Conservation (phyloP, 176 grass and related monocot species). For the Echinochloa phyllopogon region DNA sequence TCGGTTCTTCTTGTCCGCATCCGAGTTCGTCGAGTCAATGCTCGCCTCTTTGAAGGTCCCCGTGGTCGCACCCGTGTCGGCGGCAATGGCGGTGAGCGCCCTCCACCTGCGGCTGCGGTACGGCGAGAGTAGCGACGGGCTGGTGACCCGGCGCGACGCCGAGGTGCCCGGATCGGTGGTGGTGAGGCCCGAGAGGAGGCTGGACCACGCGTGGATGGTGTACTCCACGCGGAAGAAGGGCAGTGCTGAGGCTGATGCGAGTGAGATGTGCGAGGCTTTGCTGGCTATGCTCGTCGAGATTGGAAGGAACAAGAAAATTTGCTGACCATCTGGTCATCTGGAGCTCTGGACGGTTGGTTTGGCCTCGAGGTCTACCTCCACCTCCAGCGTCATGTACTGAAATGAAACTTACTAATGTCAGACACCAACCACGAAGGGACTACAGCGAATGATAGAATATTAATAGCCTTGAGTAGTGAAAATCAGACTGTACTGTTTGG, state of each 20-base stretch:
- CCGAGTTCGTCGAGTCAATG: conserved; percentile 38
- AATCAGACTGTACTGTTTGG: background rate
- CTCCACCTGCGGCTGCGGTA: conserved; percentile 79
- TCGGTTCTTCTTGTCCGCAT: conserved; percentile 47
- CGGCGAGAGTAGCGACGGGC: conserved; percentile 70
- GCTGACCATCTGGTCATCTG: background rate
- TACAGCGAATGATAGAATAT: background rate
- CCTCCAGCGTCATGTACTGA: background rate
- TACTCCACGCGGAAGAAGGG: conserved; percentile 60
- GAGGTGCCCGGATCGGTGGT: conserved; percentile 88
- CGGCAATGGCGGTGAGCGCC: conserved; percentile 66
- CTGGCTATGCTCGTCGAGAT: conserved; percentile 83
- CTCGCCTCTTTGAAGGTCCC: conserved; percentile 60
- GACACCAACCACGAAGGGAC: background rate
- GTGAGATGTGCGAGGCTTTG: conserved; percentile 80
- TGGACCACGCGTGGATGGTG: conserved; percentile 92
- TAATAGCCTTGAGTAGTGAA: background rate
- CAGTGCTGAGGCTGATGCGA: conserved; percentile 63
- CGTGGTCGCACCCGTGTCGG: conserved; percentile 68
- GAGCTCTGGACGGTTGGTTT: background rate
- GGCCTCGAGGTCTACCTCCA: background rate
- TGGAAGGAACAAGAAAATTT: conserved; percentile 45
- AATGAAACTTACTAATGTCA: conserved; percentile 1
- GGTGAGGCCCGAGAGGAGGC: conserved; percentile 70
- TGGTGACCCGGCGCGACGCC: conserved; percentile 72